Evolutionary conservation across 208 protist genomes (phyloP), one percentile per base, ranked within the genome.

Genomic region (Wallacemonas sp.): DNA sequence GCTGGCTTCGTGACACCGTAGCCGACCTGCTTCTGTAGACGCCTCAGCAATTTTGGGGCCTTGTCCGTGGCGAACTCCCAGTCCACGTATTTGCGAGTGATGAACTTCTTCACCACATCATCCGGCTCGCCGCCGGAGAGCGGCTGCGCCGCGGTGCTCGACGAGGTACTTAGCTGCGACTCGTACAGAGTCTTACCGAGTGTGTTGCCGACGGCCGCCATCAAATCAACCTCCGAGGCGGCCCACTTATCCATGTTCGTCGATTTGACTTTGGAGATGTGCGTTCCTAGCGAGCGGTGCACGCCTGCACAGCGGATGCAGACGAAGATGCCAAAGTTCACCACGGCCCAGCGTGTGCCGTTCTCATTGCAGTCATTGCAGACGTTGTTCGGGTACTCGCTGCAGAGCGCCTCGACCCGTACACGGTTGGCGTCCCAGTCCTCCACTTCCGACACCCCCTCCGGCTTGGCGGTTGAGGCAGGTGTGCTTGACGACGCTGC

Each of bases 291-390:
- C 10, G 84, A 90, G 64, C 97, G 89, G 70, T 98, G 97, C 28
- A 98, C 86, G 26, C 95, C 95, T 2, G 93, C 81, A 77, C 97
- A 98, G 46, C 93, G 83, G 28, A 97, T 93, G 71, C 95, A 98
- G 10, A 97, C 50, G 71, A 98, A 97, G 11, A 97, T 77, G 41
- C 95, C 95, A 39, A 88, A 72, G 66, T 96, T 97, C 26, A 95
- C 84, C 10, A 82, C 91, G 5, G 93, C 84, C 95, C 95, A 98
- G 16, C 87, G 79, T 26, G 93, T 95, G 10, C 89, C 85, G 42
- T 36, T 74, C 62, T 82, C 81, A 12, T 77, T 82, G 70, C 92
- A 97, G 65, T 97, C 92, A n/a, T 77, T 79, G 65, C 92, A 97
- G 18, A 85, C 49, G 67, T 87, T 91, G 67, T 96, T 96, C 7